Evolutionary conservation across 208 protist species (phyloP), one percentile per base, ranked within the genome.

Genomic region (Leishmania braziliensis): DNA sequence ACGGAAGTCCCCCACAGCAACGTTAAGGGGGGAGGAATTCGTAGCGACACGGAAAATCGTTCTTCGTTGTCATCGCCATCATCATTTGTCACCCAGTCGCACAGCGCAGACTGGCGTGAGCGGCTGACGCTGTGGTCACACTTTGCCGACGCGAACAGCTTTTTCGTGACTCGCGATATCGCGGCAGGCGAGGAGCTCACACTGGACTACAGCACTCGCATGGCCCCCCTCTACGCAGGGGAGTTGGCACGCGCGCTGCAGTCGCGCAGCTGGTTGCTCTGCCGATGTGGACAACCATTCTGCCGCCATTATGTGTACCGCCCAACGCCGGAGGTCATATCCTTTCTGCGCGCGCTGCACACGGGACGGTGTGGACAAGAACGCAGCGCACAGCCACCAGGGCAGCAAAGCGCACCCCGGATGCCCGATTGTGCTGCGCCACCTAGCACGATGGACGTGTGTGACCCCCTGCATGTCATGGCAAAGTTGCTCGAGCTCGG

Each of bases 131-230:
- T 50, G 48, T 96, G 90, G 84, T 36, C 69, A 36, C 33, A 86
- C 78, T 96, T 95, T 79, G 90, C 81, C 4, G 92, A 96, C 77
- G 79, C 92, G 1, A 96, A 96, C 86, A 90, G 88, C 76, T 93
- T 93, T 70, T 96, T 96, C 66, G 63, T 89, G 8, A 86, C 91
- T 3, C 88, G 91, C 46, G 89, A 94, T 72, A 85, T 96, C 6
- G 81, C 53, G 43, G 92, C 92, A 5, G 89, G 88, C 0, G 86
- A 91, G 80, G 92, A 96, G 79, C 83, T 96, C 63, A 94, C 91
- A 60, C 53, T 96, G n/a, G 87, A 93, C 84, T 96, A 96, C 83
- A 81, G 87, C 62, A 70, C 84, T 46, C 89, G 92, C 58, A 81
- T 90, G 51, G 92, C 90, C 1, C 89, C 92, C 3, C 36, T 95